phyloP scores from a whole-genome alignment of 78 protist species.

The Dictyostelium brefeldianum region DNA sequence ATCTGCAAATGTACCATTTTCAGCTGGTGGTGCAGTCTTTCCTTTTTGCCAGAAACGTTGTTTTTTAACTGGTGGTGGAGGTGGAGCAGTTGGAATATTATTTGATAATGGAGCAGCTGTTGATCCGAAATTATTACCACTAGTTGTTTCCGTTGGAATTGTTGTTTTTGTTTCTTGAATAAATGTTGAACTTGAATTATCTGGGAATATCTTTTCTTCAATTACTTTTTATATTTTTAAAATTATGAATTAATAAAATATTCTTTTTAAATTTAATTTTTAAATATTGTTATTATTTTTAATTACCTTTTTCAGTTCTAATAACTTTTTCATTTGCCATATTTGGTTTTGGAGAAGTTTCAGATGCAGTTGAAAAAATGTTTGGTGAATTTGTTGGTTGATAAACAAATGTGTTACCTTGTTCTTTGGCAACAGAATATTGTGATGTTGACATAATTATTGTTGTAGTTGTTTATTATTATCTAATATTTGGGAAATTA shows the following conservation, averaged over 20 bases:
- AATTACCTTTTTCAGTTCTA: constrained; percentile 29
- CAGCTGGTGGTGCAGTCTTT: not conserved
- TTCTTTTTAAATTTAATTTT: too few species aligned
- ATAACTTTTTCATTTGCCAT: constrained; percentile 24
- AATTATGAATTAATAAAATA: too few species aligned
- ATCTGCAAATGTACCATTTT: not conserved
- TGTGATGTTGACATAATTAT: constrained; percentile 6
- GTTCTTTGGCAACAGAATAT: not conserved
- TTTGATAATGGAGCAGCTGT: not conserved
- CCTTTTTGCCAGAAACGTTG: not conserved
- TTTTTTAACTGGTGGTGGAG: constrained; percentile 8
- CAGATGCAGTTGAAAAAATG: constrained; percentile 8
- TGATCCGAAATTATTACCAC: not conserved
- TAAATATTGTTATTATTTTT: too few species aligned
- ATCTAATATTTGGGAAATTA: too few species aligned
- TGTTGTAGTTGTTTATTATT: not conserved
- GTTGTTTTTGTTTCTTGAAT: not conserved
- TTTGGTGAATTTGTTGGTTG: constrained; percentile 32
- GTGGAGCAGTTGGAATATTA: constrained; percentile 20
- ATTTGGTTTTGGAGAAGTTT: constrained; percentile 17
- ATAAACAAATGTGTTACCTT: constrained; percentile 26
- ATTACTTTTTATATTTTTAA: too few species aligned
- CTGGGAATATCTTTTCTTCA: constrained; percentile 11
- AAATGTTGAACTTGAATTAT: not conserved
- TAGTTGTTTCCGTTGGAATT: not conserved